Percentiles rank a stretch among this genome's conserved stretches.
Evolutionary conservation across 495 filamentous ascomycete genomes (phyloP).

Genomic region (Aspergillus taichungensis): DNA sequence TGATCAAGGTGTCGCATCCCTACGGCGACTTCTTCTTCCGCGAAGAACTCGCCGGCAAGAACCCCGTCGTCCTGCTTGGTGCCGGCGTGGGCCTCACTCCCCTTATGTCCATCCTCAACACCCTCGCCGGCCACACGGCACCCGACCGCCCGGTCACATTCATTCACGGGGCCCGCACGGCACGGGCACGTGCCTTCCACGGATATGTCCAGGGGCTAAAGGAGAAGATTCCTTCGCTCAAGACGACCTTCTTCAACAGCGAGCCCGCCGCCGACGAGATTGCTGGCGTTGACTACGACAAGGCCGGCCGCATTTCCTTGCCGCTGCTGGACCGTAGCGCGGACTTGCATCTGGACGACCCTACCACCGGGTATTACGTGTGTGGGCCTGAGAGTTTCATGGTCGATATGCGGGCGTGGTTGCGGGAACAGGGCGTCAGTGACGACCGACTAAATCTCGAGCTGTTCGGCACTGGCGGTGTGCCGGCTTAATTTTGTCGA

Average conservation of each 20-base stretch:
- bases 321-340: constrained; percentile 38
- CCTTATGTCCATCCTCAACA: constrained; percentile 59
- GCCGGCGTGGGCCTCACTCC: constrained; percentile 64
- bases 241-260: constrained; percentile 30
- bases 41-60: constrained; percentile 11
- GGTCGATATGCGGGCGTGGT: constrained; percentile 39
- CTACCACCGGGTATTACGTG: constrained; percentile 53
- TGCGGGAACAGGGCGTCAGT: constrained; percentile 44
- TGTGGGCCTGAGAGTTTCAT: constrained; percentile 65
- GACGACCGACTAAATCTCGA: constrained; percentile 53
- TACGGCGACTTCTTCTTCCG: constrained; percentile 62
- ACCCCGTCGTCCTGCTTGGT: constrained; percentile 57
- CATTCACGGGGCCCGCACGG: constrained; percentile 50
- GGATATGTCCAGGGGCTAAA: constrained; percentile 40
- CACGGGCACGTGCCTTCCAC: constrained; percentile 32
- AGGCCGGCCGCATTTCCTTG: constrained; percentile 47
- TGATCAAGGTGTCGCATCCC: constrained; percentile 56
- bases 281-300: constrained; percentile 47
- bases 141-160: constrained; percentile 45
- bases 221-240: constrained; percentile 29
- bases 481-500: constrained; percentile 8
- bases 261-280: constrained; percentile 34
- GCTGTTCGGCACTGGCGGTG: constrained; percentile 55
- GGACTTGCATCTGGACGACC: constrained; percentile 45
- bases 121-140: constrained; percentile 29